These are phyloP conservation scores for Geotrichum siamense DNA, from an alignment of 1,139 yeast genomes.

Conservation along the genomic window DNA sequence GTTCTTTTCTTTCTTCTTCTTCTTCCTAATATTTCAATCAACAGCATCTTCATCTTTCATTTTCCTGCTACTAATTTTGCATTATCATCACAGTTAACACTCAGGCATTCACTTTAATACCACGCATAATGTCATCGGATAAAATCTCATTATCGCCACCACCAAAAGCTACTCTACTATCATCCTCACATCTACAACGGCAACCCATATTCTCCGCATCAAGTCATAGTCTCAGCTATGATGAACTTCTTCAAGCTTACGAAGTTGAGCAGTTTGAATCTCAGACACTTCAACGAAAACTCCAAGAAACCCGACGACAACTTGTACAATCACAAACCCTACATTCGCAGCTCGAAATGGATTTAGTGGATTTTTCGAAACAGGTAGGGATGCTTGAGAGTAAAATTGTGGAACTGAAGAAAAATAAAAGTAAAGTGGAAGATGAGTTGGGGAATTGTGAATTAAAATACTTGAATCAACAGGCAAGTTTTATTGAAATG, in stretches of 20 bases:
- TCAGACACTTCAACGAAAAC: conserved; percentile 22
- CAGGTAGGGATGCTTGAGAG: conserved; percentile 21
- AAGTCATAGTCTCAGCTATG: background rate
- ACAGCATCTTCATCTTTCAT: too few relatives aligned
- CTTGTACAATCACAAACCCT: conserved; percentile 21
- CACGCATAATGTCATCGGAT: too few relatives aligned
- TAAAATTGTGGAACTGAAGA: conserved; percentile 25
- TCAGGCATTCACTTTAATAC: too few relatives aligned
- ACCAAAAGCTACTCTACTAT: background rate
- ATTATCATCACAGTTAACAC: too few relatives aligned
- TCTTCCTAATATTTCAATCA: too few relatives aligned
- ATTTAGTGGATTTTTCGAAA: conserved; percentile 27
- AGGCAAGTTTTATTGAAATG: conserved; percentile 32
- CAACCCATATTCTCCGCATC: background rate
- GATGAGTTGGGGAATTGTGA: conserved; percentile 26
- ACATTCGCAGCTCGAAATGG: conserved; percentile 30
- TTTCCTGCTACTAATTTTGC: too few relatives aligned
- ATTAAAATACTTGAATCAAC: conserved; percentile 32
- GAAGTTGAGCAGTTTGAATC: conserved; percentile 29
- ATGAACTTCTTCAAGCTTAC: conserved; percentile 23
- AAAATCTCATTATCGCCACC: background rate
- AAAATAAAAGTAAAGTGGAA: conserved; percentile 25
- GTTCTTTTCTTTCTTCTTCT: too few relatives aligned
- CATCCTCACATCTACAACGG: background rate
- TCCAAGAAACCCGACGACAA: conserved; percentile 22